Conservation (phyloP, 768 basidiomycete genomes). For the Lentinula raphanica region DNA sequence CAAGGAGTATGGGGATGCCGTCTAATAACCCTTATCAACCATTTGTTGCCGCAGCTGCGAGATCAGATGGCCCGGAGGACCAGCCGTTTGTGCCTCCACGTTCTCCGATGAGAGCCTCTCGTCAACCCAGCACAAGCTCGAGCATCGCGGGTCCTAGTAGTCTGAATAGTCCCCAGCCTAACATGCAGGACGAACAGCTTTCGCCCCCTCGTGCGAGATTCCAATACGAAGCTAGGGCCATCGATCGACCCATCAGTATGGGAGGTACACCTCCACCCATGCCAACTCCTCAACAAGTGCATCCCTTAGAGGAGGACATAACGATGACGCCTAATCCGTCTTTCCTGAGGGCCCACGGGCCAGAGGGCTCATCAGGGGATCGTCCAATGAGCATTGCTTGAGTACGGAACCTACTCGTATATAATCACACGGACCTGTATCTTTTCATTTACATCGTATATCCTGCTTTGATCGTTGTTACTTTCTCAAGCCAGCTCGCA, state of each 20-base stretch:
- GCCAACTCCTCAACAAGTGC: background rate
- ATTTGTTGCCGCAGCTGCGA: background rate
- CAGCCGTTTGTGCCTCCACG: conserved; percentile 4
- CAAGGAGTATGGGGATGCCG: conserved; percentile 19
- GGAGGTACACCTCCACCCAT: conserved; percentile 1
- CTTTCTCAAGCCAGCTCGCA: background rate
- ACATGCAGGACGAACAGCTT: background rate
- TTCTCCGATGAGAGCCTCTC: background rate
- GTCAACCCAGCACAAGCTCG: background rate
- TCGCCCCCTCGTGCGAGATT: conserved; percentile 3
- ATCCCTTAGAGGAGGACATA: conserved; percentile 9
- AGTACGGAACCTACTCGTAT: background rate
- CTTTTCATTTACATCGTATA: background rate
- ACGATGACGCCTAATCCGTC: conserved; percentile 9
- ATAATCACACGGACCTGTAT: background rate
- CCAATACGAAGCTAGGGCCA: background rate
- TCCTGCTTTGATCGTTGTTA: background rate
- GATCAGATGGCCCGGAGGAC: conserved; percentile 3
- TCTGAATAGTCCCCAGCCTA: background rate
- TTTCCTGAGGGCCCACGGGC: conserved; percentile 5
- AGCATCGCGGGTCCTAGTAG: background rate
- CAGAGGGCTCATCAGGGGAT: conserved; percentile 2
- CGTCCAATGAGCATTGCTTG: conserved; percentile 12
- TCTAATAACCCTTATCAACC: conserved; percentile 5
- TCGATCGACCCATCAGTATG: conserved; percentile 10